These are phyloP conservation scores for Dictyophora rubrovolvata DNA, from an alignment of 768 basidiomycete genomes.

Conservation along the genomic window DNA sequence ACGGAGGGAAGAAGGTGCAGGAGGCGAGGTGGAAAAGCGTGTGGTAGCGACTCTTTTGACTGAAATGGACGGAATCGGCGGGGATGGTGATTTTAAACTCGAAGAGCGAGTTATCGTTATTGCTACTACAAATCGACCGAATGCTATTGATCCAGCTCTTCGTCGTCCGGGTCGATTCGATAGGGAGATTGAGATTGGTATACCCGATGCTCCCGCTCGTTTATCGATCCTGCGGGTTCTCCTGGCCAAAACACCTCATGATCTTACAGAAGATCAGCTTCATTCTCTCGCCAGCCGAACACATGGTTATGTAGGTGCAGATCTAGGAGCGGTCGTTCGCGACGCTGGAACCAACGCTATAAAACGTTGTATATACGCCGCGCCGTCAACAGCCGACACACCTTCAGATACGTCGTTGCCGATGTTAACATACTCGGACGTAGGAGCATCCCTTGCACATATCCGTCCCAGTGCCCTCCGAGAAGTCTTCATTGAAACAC, in stretches of 20 bases:
- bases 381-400: constrained; percentile 13
- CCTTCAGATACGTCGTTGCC: constrained; percentile 21
- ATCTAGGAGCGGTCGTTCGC: constrained; percentile 83
- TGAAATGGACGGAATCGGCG: constrained; percentile 72
- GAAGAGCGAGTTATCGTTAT: constrained; percentile 80
- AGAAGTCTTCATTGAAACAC: constrained; percentile 81
- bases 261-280: constrained; percentile 51
- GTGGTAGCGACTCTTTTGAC: constrained; percentile 94
- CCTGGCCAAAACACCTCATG: constrained; percentile 70
- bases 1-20: constrained; percentile 76
- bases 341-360: constrained; percentile 90
- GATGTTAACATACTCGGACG: constrained; percentile 48
- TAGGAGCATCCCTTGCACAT: constrained; percentile 58
- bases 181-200: constrained; percentile 90
- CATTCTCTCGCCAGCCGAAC: constrained; percentile 61
- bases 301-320: constrained; percentile 96
- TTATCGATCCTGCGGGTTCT: constrained; percentile 81
- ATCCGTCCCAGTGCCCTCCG: constrained; percentile 93
- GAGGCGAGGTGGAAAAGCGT: constrained; percentile 91
- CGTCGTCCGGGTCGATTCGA: constrained; percentile 87
- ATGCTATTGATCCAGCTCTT: constrained; percentile 90
- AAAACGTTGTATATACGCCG: constrained; percentile 63
- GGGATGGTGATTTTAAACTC: constrained; percentile 30
- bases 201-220: constrained; percentile 82
- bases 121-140: constrained; percentile 91